These are phyloP conservation scores for Cystobasidium tubakii DNA, from an alignment of 768 basidiomycete species.

Conservation along the genomic window DNA sequence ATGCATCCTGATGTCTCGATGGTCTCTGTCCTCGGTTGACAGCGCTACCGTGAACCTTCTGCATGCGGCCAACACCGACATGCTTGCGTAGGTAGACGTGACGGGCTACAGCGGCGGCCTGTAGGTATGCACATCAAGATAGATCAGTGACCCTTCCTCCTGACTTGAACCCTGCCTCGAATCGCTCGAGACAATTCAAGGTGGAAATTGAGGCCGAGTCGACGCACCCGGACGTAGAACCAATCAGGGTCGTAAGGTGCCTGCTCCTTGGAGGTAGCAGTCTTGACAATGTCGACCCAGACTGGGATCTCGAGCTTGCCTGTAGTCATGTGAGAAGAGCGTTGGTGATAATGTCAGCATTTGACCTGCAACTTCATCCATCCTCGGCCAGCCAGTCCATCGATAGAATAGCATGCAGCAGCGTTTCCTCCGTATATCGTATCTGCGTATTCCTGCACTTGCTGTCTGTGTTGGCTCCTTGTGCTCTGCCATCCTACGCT, in stretches of 20 bases:
- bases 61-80: slow-evolving; percentile 57
- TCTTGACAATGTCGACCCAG: slow-evolving; percentile 99
- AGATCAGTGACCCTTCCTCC: no score
- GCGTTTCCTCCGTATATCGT: no score
- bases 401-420: not conserved
- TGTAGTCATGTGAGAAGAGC: slow-evolving; percentile 10
- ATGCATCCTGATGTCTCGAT: slow-evolving; percentile 81
- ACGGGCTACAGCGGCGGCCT: slow-evolving; percentile 82
- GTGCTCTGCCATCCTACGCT: no score
- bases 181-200: no score
- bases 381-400: not conserved
- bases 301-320: slow-evolving; percentile 98
- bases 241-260: slow-evolving; percentile 99
- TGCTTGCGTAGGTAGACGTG: slow-evolving; percentile 90
- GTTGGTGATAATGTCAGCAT: not conserved
- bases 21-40: slow-evolving; percentile 95
- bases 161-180: no score
- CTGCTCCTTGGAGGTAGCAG: slow-evolving; percentile 92
- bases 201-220: not conserved
- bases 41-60: slow-evolving; percentile 93
- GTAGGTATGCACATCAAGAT: not conserved
- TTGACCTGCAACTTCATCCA: not conserved
- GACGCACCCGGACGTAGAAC: slow-evolving; percentile 92
- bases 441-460: not conserved
- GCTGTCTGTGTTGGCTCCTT: no score